A percentile compares a stretch with the other conserved stretches of the same genome.
Conservation (phyloP, 75 land plant genomes). For the Isoetes taiwanensis region DNA sequence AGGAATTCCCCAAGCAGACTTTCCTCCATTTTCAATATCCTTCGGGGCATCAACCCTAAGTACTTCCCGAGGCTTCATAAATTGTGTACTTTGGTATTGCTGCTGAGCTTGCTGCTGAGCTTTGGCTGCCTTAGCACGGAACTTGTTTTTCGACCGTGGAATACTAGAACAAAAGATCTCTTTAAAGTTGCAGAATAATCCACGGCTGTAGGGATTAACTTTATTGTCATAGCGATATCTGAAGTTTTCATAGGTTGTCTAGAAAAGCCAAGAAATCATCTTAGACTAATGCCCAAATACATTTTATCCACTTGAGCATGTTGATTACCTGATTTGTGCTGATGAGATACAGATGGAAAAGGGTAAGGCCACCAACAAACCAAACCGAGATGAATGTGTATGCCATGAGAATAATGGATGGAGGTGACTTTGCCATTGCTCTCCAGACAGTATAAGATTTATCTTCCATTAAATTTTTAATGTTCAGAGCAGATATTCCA, state of each 20-base stretch:
- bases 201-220: constrained; percentile 78
- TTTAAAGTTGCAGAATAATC: constrained; percentile 58
- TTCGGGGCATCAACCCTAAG: constrained; percentile 52
- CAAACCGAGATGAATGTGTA: constrained; percentile 87
- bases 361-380: constrained; percentile 98
- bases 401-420: constrained; percentile 75
- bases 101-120: no score
- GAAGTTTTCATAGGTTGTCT: constrained; percentile 99
- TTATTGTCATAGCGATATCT: constrained; percentile 83
- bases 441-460: constrained; percentile 45
- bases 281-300: not conserved
- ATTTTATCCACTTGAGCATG: not conserved
- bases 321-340: constrained; percentile 80
- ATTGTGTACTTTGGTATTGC: constrained; percentile 22
- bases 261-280: not conserved
- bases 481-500: constrained; percentile 77
- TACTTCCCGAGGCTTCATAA: constrained; percentile 11
- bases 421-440: constrained; percentile 82
- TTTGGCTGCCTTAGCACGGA: constrained; percentile 60
- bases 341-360: constrained; percentile 94
- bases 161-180: constrained; percentile 66
- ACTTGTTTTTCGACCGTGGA: constrained; percentile 65
- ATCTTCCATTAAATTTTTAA: constrained; percentile 50
- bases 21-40: constrained; percentile 63
- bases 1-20: constrained; percentile 41